These are phyloP conservation scores for Pseudonitzschia delicatissima DNA, from an alignment of 108 stramenopile species.

Conservation along the genomic window DNA sequence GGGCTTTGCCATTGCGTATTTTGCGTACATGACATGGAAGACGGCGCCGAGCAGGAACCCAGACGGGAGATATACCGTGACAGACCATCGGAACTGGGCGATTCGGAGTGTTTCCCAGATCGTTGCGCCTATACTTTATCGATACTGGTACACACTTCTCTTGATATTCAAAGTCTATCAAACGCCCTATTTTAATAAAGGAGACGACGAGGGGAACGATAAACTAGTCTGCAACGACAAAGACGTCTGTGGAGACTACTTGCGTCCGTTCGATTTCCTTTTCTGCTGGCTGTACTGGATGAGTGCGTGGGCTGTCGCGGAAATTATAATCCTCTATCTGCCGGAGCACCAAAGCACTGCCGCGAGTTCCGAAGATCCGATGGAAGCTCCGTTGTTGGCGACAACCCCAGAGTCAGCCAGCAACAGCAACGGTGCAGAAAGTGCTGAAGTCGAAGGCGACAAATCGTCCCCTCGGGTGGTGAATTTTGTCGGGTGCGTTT, in stretches of 20 bases:
- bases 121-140: constrained; percentile 34
- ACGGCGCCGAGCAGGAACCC: constrained; percentile 18
- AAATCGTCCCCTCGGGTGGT: not conserved
- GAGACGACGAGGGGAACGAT: not conserved
- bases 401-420: not conserved
- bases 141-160: constrained; percentile 30
- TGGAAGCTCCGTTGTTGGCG: not conserved
- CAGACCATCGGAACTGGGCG: constrained; percentile 35
- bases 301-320: constrained; percentile 19
- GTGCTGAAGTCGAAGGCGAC: not conserved
- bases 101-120: constrained; percentile 40
- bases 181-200: not conserved
- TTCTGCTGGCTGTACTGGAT: constrained; percentile 32
- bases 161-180: constrained; percentile 5
- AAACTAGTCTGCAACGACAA: not conserved
- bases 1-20: constrained; percentile 23
- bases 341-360: constrained; percentile 18
- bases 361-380: too few relatives aligned
- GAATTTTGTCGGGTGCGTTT: constrained; percentile 13
- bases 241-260: constrained; percentile 20
- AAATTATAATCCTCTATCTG: constrained; percentile 23
- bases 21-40: constrained; percentile 23
- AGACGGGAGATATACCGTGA: not conserved
- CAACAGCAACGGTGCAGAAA: not conserved
- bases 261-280: constrained; percentile 10